phyloP scores from a whole-genome alignment of 306 rosid genomes.

The Pyrus betulifolia region DNA sequence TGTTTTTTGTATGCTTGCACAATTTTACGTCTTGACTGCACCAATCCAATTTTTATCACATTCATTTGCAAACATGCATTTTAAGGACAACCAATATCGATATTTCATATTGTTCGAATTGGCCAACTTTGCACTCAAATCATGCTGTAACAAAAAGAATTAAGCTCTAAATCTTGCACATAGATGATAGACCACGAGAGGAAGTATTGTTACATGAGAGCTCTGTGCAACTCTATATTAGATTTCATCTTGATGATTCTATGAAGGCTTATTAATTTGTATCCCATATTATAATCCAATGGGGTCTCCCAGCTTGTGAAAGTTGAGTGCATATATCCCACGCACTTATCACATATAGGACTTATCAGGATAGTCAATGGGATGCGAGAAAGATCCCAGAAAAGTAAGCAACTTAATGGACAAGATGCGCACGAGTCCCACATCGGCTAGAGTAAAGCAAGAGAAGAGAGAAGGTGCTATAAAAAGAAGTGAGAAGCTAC shows the following conservation, averaged over 20 bases:
- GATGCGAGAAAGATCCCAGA: too few relatives aligned
- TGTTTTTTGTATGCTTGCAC: neutral
- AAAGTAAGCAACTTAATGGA: too few relatives aligned
- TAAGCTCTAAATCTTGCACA: neutral
- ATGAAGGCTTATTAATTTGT: neutral
- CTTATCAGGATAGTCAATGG: neutral
- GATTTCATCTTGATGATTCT: neutral
- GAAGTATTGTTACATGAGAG: neutral
- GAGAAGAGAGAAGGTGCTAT: neutral
- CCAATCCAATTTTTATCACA: neutral
- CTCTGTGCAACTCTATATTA: neutral
- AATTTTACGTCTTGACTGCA: neutral
- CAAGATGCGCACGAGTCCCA: neutral
- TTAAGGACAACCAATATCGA: neutral
- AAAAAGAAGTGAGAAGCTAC: neutral
- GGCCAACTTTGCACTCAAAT: neutral
- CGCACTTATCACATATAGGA: neutral
- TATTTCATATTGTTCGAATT: neutral
- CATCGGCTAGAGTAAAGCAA: neutral
- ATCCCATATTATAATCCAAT: neutral
- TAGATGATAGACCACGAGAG: neutral
- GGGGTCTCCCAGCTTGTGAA: neutral
- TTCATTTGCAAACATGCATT: too few relatives aligned
- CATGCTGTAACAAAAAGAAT: neutral
- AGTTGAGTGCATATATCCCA: neutral